phyloP scores from a whole-genome alignment of 2,329 filamentous ascomycete genomes.

The Colletotrichum limetticola region DNA sequence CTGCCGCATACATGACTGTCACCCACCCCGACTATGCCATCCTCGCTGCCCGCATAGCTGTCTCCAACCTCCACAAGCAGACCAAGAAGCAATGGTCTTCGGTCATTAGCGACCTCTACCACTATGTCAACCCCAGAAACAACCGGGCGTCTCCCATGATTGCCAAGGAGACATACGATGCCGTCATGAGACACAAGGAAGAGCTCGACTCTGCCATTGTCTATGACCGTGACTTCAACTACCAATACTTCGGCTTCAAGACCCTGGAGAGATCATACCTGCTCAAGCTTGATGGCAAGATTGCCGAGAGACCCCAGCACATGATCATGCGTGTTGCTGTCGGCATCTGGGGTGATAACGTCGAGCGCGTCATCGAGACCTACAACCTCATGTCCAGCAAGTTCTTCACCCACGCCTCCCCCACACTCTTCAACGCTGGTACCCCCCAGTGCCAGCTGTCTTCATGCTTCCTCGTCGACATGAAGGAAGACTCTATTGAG shows the following conservation, averaged over 20 bases:
- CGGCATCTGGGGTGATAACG: constrained; percentile 93
- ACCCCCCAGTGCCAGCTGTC: constrained; percentile 95
- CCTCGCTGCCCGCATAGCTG: constrained; percentile 96
- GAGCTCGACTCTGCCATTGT: constrained; percentile 99
- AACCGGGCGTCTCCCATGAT: constrained; percentile 90
- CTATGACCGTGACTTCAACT: constrained; percentile 99
- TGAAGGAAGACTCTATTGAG: constrained; percentile 99
- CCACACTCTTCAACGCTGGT: constrained; percentile 97
- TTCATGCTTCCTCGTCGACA: constrained; percentile 98
- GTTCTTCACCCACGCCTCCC: constrained; percentile 97
- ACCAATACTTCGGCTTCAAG: constrained; percentile 99
- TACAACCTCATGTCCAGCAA: constrained; percentile 99
- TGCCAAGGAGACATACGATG: constrained; percentile 88
- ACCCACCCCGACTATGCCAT: constrained; percentile 99
- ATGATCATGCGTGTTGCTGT: constrained; percentile 99
- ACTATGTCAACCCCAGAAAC: constrained; percentile 97
- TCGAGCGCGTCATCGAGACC: constrained; percentile 95
- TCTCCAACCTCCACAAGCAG: constrained; percentile 99
- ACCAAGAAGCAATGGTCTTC: constrained; percentile 99
- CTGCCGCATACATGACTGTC: constrained; percentile 99
- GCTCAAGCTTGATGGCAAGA: constrained; percentile 93
- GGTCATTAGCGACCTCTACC: constrained; percentile 91
- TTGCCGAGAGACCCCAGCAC: constrained; percentile 97
- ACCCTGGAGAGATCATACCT: constrained; percentile 98
- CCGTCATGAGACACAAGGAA: constrained; percentile 94